Base-by-base conservation (phyloP, 1,284 basidiomycete genomes). In the Flammula alnicola region DNA sequence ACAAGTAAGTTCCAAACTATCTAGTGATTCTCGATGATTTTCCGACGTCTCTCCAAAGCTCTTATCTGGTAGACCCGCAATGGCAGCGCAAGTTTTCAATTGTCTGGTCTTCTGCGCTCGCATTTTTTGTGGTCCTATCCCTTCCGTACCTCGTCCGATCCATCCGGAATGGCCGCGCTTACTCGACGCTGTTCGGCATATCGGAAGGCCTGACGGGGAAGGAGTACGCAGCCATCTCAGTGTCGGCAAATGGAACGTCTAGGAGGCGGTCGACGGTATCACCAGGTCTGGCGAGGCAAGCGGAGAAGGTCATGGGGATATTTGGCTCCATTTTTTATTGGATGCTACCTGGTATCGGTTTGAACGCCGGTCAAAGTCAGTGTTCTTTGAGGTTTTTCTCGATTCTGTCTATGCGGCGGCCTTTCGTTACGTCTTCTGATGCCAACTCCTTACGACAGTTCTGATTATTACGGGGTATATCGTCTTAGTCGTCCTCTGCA, bases 51-150 rank as follows among this genome's bases (percentile, higher is more conserved):
- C 19, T 9, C 5, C 22, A 17, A 57, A 92, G 91, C 66, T 91
- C 90, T 0, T 91, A 91, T 64, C 73, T 74, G n/a, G 75, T 78
- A 38, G 91, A 92, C 63, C 91, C 91, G 0, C 75, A 77, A 72
- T 94, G 84, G 83, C 89, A 91, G 63, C 71, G 70, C 42, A 85
- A 78, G 57, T 93, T 93, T 70, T 86, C 86, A 0, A 80, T 79
- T 17, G 80, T 86, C 36, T 94, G 91, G 91, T 79, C 80, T 1
- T 74, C 80, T 1, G 74, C 77, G 9, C 69, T 86, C 10, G 88
- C 72, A 0, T 64, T 79, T n/a, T 76, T 76, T 11, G 64, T 86
- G 9, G 37, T 86, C 3, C 44, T 77, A 12, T 76, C 83, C 26
- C 48, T 81, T 11, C 81, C 88, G 11, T 75, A 73, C 32, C 63